These are phyloP conservation scores for Pythium brachiatum DNA, from an alignment of 352 stramenopile genomes.

Conservation along the genomic window DNA sequence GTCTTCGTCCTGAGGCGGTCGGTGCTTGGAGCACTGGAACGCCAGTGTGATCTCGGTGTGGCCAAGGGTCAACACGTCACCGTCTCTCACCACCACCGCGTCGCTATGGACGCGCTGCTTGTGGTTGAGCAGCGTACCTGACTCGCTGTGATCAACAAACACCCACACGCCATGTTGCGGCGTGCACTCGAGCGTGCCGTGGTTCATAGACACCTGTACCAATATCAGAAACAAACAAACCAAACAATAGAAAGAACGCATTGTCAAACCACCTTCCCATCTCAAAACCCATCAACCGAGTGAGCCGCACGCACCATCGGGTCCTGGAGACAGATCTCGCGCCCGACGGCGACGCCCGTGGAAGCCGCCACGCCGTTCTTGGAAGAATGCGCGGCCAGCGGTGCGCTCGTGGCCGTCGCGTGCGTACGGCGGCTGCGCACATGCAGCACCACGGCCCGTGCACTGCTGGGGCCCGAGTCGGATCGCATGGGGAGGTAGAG, in stretches of 20 bases:
- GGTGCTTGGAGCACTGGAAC: constrained; percentile 9
- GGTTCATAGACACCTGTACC: constrained; percentile 12
- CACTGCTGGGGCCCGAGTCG: neutral
- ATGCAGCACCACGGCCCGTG: constrained; percentile 14
- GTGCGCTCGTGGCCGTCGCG: constrained; percentile 4
- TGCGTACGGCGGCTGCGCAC: constrained; percentile 19
- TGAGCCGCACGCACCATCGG: constrained; percentile 28
- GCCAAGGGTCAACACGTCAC: constrained; percentile 55
- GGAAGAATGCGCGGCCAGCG: neutral
- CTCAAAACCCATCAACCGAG: neutral
- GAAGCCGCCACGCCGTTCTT: constrained; percentile 7
- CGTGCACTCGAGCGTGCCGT: constrained; percentile 29
- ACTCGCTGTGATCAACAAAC: constrained; percentile 69
- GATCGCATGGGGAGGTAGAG: constrained; percentile 8
- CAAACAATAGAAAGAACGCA: constrained; percentile 1
- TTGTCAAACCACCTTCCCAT: neutral
- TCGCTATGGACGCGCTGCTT: constrained; percentile 37
- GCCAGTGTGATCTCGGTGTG: constrained; percentile 41
- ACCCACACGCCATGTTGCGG: constrained; percentile 57
- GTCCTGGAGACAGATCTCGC: constrained; percentile 20
- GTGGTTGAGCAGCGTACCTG: constrained; percentile 48
- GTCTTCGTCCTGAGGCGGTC: constrained; percentile 7
- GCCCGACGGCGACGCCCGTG: constrained; percentile 29
- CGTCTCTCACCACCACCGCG: constrained; percentile 51
- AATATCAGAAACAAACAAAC: too few species aligned